A percentile compares a stretch with the other conserved stretches of the same genome.
Conservation (phyloP, 2,329 filamentous ascomycete genomes). For the Zasmidium cellare region DNA sequence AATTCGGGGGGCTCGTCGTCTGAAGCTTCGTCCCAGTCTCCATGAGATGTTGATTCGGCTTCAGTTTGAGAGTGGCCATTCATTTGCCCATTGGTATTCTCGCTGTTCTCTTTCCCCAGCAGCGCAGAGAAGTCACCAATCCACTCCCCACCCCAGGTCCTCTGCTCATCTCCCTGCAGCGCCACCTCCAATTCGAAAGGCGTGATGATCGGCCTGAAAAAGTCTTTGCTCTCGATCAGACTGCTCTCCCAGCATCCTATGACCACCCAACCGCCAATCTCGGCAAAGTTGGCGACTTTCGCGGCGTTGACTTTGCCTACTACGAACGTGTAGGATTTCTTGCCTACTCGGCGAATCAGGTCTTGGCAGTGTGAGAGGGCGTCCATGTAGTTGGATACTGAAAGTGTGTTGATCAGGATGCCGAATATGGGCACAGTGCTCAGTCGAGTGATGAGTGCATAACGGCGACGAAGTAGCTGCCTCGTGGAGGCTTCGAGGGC, state of each 20-base stretch:
- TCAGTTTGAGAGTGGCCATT: constrained; percentile 37
- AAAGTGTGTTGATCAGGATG: constrained; percentile 93
- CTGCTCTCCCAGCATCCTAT: constrained; percentile 98
- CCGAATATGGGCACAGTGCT: constrained; percentile 82
- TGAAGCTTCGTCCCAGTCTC: constrained; percentile 69
- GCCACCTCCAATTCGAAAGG: constrained; percentile 87
- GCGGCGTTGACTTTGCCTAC: constrained; percentile 95
- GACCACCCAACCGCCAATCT: constrained; percentile 95
- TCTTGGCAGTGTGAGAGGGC: constrained; percentile 73
- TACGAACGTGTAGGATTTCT: constrained; percentile 95
- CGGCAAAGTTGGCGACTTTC: constrained; percentile 94
- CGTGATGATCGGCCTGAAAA: constrained; percentile 89
- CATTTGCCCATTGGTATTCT: background rate
- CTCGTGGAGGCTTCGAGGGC: constrained; percentile 53
- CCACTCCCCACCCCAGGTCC: constrained; percentile 88
- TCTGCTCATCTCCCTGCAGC: constrained; percentile 69
- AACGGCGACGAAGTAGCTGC: constrained; percentile 75
- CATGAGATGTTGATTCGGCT: constrained; percentile 35
- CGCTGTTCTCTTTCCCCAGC: constrained; percentile 41
- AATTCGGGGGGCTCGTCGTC: constrained; percentile 73
- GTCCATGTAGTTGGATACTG: constrained; percentile 83
- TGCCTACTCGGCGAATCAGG: constrained; percentile 75
- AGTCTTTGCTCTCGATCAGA: constrained; percentile 82
- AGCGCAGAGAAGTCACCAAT: constrained; percentile 79
- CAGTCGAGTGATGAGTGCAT: constrained; percentile 79